Percentiles rank a stretch among this genome's conserved stretches.
phyloP scores from a whole-genome alignment of 1,284 basidiomycete genomes.

The Sanghuangporus sanghuang region DNA sequence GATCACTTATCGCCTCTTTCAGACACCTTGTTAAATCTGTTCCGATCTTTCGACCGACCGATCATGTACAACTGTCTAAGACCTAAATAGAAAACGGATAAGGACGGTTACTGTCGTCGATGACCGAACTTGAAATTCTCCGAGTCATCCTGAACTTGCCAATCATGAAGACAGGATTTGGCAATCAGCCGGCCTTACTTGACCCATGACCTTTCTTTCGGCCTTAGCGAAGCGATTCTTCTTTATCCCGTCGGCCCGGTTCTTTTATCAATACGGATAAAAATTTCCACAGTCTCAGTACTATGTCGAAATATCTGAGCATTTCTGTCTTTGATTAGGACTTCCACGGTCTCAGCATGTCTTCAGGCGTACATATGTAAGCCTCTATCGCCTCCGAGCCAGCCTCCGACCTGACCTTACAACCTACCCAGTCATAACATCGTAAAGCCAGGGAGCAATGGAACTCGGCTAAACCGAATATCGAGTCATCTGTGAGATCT shows the following conservation, averaged over 20 bases:
- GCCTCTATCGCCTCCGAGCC: background rate
- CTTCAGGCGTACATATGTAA: constrained; percentile 21
- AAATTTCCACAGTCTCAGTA: background rate
- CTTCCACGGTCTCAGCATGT: background rate
- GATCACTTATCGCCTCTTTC: too few species aligned
- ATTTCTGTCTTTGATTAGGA: background rate
- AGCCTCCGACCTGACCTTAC: background rate
- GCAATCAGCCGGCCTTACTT: background rate
- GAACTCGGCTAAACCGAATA: constrained; percentile 59
- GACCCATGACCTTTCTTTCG: constrained; percentile 5
- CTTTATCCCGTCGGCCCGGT: background rate
- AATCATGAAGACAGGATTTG: background rate
- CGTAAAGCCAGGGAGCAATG: constrained; percentile 15
- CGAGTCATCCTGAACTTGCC: background rate
- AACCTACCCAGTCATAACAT: constrained; percentile 19
- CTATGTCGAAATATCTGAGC: background rate
- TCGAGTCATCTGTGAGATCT: constrained; percentile 44
- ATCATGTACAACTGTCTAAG: too few species aligned
- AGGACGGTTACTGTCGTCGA: background rate
- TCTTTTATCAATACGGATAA: background rate
- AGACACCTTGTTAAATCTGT: too few species aligned
- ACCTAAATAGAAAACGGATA: background rate
- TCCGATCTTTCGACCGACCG: too few species aligned
- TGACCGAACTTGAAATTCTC: background rate
- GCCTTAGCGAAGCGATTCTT: background rate